Evolutionary conservation across 768 basidiomycete species (phyloP), one percentile per base, ranked within the genome.

Genomic region (Kwoniella pini): DNA sequence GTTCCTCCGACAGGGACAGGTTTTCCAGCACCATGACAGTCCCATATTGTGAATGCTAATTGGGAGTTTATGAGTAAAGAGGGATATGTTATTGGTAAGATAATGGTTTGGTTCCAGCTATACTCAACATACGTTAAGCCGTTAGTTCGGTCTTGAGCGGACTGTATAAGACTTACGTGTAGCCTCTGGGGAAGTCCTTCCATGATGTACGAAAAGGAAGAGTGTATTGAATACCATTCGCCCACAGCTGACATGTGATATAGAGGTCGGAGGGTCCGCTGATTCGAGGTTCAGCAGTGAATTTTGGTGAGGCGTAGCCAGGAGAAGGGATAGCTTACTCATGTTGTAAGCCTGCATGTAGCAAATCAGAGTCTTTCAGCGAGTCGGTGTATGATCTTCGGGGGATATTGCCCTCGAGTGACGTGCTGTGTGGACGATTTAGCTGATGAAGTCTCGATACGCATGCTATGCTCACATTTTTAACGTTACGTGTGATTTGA

Each of bases 21-120:
- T 45, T 84, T 81, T 6, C 90, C 84, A 22, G 91, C 87, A 0
- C 90, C 89, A 36, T 86, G 88, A 60, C 93, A 93, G 73, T 98
- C 94, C 90, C 92, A 97, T 6, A 97, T 88, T 0, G 96, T 98
- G 71, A 98, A 89, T 0, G 89, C 88, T 52, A 99, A 83, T 70
- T 96, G 93, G 1, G 92, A 87, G 75, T 82, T 88, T 48, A 91
- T 79, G 0, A 92, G 91, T n/a, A 99, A 82, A 74, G 96, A 93
- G 63, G 92, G 91, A 67, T 95, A 96, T 27, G 87, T 86, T 72
- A 96, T 90, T 0, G 95, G 95, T 11, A 98, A 80, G 0, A 88
- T 87, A 39, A 99, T 86, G 85, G 88, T 89, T 81, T 98, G 92
- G 74, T 97, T 97, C 95, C 95, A 99, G 27, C 89, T 91, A 65